phyloP scores from a whole-genome alignment of 768 basidiomycete species.

The Amylocystis lapponica region DNA sequence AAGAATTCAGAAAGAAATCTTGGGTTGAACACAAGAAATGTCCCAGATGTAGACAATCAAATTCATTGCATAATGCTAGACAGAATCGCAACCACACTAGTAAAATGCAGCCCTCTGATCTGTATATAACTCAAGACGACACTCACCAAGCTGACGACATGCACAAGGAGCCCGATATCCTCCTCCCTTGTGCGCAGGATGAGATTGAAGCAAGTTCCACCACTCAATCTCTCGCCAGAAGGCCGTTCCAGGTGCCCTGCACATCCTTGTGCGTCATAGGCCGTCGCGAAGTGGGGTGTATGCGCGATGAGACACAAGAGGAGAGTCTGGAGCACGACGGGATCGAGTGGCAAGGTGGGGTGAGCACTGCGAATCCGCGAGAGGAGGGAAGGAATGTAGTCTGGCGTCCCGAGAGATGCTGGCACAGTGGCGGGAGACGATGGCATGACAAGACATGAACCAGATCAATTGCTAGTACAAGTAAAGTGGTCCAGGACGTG shows the following conservation, averaged over 20 bases:
- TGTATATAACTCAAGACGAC: too few relatives aligned
- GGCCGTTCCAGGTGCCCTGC: too few relatives aligned
- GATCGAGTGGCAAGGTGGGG: conserved; percentile 52
- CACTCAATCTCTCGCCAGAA: background rate
- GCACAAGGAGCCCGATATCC: conserved; percentile 54
- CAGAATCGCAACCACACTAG: background rate
- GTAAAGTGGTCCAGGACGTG: too few relatives aligned
- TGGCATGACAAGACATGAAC: too few relatives aligned
- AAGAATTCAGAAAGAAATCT: too few relatives aligned
- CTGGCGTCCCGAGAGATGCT: conserved; percentile 12
- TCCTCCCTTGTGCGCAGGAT: conserved; percentile 62
- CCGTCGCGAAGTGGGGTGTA: too few relatives aligned
- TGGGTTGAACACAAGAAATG: background rate
- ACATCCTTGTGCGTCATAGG: too few relatives aligned
- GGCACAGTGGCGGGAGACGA: too few relatives aligned
- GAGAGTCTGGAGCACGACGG: conserved; percentile 58
- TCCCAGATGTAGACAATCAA: background rate
- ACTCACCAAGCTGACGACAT: conserved; percentile 53
- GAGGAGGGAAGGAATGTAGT: conserved; percentile 32
- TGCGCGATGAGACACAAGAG: conserved; percentile 58
- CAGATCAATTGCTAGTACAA: too few relatives aligned
- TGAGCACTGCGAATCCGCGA: conserved; percentile 38
- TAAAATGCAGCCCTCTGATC: too few relatives aligned
- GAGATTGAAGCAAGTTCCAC: conserved; percentile 37
- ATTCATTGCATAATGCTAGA: background rate